Conservation (phyloP, 768 basidiomycete genomes). For the Amanita jacksonii region DNA sequence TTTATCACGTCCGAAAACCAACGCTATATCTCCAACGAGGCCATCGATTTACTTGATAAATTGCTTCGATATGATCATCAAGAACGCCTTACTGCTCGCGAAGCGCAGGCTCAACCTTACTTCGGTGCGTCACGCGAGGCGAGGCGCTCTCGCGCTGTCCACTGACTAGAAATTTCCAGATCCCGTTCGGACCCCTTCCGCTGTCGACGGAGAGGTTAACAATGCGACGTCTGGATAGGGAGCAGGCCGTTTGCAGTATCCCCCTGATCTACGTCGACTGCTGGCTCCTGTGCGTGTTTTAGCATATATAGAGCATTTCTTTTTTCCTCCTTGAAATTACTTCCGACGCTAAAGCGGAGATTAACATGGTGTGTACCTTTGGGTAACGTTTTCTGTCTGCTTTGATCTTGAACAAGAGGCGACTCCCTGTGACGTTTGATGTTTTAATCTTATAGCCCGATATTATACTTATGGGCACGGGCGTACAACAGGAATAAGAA, state of each 20-base stretch:
- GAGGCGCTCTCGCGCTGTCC: constrained; percentile 10
- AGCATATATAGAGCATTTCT: constrained; percentile 28
- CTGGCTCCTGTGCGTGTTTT: constrained; percentile 20
- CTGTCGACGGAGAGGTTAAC: constrained; percentile 59
- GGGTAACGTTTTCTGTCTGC: too few species aligned
- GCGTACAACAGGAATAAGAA: too few species aligned
- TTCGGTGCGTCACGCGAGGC: constrained; percentile 47
- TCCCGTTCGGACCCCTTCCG: constrained; percentile 45
- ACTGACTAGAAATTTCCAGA: constrained; percentile 31
- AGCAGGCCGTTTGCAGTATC: constrained; percentile 5
- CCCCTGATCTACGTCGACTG: constrained; percentile 1
- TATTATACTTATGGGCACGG: too few species aligned
- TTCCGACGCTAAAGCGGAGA: neutral
- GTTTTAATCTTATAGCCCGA: too few species aligned
- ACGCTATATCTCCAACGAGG: constrained; percentile 93
- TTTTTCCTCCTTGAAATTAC: constrained; percentile 11
- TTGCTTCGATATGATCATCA: constrained; percentile 95
- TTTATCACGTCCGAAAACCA: constrained; percentile 96
- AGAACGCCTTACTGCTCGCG: constrained; percentile 89
- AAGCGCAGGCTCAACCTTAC: constrained; percentile 89
- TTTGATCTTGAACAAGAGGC: neutral
- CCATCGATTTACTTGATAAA: constrained; percentile 93
- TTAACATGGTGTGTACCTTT: too few species aligned
- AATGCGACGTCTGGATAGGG: constrained; percentile 39
- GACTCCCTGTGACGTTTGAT: too few species aligned